Percentiles rank a stretch among this genome's conserved stretches.
phyloP scores from a whole-genome alignment of 2,329 filamentous ascomycete genomes.

The Verticillium isaacii region DNA sequence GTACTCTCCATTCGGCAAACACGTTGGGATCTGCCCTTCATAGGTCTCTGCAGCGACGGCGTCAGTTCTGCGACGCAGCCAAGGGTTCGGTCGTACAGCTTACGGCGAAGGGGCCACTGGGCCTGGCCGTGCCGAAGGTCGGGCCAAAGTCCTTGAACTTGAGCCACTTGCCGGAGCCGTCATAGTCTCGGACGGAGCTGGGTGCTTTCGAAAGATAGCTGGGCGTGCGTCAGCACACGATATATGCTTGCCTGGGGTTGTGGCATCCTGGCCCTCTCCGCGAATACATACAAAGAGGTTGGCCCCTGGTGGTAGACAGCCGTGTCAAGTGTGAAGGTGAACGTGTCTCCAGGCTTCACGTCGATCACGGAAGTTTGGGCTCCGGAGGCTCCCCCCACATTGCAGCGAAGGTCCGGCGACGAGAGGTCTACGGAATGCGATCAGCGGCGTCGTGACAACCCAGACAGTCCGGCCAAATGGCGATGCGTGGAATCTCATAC shows the following conservation, averaged over 20 bases:
- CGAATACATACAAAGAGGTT: conserved; percentile 26
- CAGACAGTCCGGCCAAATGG: background rate
- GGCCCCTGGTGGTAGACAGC: conserved; percentile 35
- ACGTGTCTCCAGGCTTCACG: conserved; percentile 26
- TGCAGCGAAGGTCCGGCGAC: conserved; percentile 33
- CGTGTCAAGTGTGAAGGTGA: conserved; percentile 31
- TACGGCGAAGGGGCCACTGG: conserved; percentile 24
- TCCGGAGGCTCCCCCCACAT: conserved; percentile 25
- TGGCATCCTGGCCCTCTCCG: background rate
- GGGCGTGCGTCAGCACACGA: background rate
- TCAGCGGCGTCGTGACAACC: background rate
- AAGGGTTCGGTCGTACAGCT: background rate
- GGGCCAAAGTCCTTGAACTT: conserved; percentile 33
- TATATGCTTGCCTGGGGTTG: background rate
- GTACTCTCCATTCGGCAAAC: conserved; percentile 23
- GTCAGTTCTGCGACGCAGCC: background rate
- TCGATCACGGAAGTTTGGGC: conserved; percentile 23
- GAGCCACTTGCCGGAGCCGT: conserved; percentile 31
- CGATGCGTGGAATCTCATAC: conserved; percentile 4
- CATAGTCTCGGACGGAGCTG: conserved; percentile 25
- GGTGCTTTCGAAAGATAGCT: conserved; percentile 29
- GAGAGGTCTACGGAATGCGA: conserved; percentile 20
- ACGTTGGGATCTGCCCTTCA: conserved; percentile 13
- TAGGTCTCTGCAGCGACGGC: background rate
- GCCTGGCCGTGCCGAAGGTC: conserved; percentile 23